A percentile compares a stretch with the other conserved stretches of the same genome.
phyloP scores from a whole-genome alignment of 2,329 filamentous ascomycete genomes.

The Pyrenochaeta sp. region DNA sequence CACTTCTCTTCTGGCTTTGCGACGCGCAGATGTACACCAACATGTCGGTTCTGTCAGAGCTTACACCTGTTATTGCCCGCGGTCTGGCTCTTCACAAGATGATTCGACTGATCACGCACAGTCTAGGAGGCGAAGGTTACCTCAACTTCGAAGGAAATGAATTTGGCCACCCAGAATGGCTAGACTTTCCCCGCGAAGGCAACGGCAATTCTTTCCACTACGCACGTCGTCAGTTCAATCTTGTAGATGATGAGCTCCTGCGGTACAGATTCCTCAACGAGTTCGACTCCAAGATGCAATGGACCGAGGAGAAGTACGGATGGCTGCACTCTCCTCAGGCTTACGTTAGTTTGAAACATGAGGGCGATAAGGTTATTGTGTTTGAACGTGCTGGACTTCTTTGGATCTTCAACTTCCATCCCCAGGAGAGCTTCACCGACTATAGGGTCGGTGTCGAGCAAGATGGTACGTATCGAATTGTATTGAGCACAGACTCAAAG shows the following conservation, averaged over 20 bases:
- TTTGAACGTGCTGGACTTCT: constrained; percentile 91
- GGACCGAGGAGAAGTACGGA: constrained; percentile 84
- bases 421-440: constrained; percentile 83
- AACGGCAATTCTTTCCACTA: constrained; percentile 96
- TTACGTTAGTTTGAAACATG: constrained; percentile 93
- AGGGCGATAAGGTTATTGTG: constrained; percentile 91
- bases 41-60: constrained; percentile 86
- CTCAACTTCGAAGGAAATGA: constrained; percentile 99
- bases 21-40: constrained; percentile 97
- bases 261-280: constrained; percentile 92
- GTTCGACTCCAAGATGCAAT: constrained; percentile 93
- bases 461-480: constrained; percentile 84
- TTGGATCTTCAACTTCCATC: constrained; percentile 97
- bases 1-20: constrained; percentile 96
- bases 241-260: constrained; percentile 84
- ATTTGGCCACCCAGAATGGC: constrained; percentile 98
- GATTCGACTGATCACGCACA: constrained; percentile 93
- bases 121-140: constrained; percentile 92
- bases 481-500: constrained; percentile 81
- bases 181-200: constrained; percentile 94
- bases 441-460: constrained; percentile 90
- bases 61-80: constrained; percentile 88
- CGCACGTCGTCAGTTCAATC: constrained; percentile 89
- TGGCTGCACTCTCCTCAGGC: constrained; percentile 89
- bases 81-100: constrained; percentile 96